These are phyloP conservation scores for Isatis tinctoria DNA, from an alignment of 345 rosid genomes.

Conservation along the genomic window DNA sequence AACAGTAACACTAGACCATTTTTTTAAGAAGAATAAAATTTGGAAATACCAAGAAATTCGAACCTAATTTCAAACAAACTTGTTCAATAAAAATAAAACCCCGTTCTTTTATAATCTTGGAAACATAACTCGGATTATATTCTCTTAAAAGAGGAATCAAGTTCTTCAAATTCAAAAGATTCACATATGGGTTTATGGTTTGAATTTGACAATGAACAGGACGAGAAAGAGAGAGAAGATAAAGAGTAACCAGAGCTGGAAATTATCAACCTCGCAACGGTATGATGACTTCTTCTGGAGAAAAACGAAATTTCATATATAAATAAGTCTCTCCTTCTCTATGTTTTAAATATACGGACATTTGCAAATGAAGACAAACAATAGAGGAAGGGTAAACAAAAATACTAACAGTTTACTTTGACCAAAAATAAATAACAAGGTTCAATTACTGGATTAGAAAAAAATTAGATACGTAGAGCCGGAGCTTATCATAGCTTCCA, in stretches of 20 bases:
- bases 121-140: too few species aligned
- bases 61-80: neutral
- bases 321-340: neutral
- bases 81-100: too few species aligned
- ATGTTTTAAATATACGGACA: constrained; percentile 23
- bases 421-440: neutral
- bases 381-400: neutral
- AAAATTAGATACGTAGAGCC: too few species aligned
- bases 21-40: neutral
- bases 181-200: neutral
- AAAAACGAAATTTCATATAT: neutral
- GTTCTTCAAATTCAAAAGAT: neutral
- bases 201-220: neutral
- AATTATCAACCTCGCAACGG: neutral
- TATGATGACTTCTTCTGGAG: neutral
- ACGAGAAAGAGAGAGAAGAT: neutral
- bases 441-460: too few species aligned
- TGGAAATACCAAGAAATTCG: neutral
- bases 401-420: neutral
- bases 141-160: neutral
- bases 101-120: neutral
- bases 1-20: neutral
- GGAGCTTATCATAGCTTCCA: too few species aligned
- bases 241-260: neutral
- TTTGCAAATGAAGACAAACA: neutral